These are phyloP conservation scores for Fusarium chlamydosporum DNA, from an alignment of 2,329 filamentous ascomycete species.

Conservation along the genomic window DNA sequence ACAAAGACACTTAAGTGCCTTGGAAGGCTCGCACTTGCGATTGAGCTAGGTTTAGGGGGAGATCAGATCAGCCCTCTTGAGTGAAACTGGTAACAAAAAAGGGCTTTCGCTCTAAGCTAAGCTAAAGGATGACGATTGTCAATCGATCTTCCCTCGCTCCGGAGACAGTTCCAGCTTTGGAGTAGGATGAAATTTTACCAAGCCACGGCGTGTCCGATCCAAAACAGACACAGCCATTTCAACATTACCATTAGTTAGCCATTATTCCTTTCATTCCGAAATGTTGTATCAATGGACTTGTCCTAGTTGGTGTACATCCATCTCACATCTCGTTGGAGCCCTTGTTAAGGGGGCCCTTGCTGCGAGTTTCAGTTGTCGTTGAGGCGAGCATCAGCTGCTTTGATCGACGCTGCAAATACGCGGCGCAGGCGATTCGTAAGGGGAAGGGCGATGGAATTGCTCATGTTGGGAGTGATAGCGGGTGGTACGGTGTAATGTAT, in stretches of 20 bases:
- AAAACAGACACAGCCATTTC: conserved; percentile 7
- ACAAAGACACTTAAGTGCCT: conserved; percentile 7
- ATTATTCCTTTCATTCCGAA: background rate
- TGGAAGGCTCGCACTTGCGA: conserved; percentile 7
- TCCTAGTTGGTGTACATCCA: background rate
- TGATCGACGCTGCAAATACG: conserved; percentile 39
- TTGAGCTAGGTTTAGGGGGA: conserved; percentile 17
- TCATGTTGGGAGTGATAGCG: conserved; percentile 23
- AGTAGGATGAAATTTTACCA: conserved; percentile 31
- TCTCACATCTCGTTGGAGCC: background rate
- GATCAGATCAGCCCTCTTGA: conserved; percentile 17
- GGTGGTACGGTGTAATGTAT: conserved; percentile 2
- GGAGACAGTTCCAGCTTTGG: conserved; percentile 19
- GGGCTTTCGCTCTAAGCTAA: conserved; percentile 8
- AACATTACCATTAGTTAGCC: conserved; percentile 17
- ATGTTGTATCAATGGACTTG: background rate
- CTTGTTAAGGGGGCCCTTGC: conserved; percentile 33
- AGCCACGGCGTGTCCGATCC: conserved; percentile 33
- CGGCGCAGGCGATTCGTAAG: conserved; percentile 14
- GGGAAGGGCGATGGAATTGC: conserved; percentile 12
- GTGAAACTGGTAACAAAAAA: conserved; percentile 14
- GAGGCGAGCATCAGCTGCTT: conserved; percentile 37
- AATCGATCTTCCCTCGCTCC: conserved; percentile 19
- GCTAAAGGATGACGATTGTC: conserved; percentile 36
- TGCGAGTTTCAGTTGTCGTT: conserved; percentile 42